Conservation (phyloP, 1,139 yeast species). For the Blastobotrys niveus region DNA sequence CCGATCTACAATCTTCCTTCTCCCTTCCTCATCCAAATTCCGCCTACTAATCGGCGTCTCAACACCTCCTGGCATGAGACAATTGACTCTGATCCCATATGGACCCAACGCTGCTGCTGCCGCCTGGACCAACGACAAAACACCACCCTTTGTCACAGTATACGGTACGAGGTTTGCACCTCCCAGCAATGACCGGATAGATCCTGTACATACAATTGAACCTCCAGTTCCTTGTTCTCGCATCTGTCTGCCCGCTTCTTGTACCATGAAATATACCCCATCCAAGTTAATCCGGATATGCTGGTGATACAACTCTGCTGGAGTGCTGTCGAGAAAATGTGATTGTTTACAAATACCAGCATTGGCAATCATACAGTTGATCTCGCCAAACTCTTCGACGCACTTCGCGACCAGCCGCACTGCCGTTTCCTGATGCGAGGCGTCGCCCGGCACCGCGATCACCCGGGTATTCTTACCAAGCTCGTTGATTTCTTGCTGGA, state of each 20-base stretch:
- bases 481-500: conserved; percentile 27
- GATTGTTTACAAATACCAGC: conserved; percentile 44
- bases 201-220: conserved; percentile 37
- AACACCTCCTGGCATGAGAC: conserved; percentile 43
- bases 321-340: conserved; percentile 36
- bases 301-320: conserved; percentile 37
- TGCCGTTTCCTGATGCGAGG: conserved; percentile 39
- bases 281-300: conserved; percentile 39
- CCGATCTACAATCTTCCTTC: conserved; percentile 32
- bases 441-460: conserved; percentile 41
- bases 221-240: conserved; percentile 44
- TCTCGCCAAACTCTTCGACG: conserved; percentile 39
- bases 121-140: conserved; percentile 42
- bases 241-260: conserved; percentile 44
- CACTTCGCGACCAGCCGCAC: conserved; percentile 34
- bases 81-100: conserved; percentile 32
- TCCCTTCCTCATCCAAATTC: conserved; percentile 39
- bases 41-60: conserved; percentile 41
- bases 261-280: conserved; percentile 43
- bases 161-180: conserved; percentile 38
- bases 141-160: conserved; percentile 47
- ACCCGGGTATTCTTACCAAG: conserved; percentile 28
- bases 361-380: conserved; percentile 43
- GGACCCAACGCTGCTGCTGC: conserved; percentile 42
- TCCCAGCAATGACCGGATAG: conserved; percentile 36